Evolutionary conservation across 2,329 filamentous ascomycete genomes (phyloP), one percentile per base, ranked within the genome.

Genomic region (Neurospora sp.): DNA sequence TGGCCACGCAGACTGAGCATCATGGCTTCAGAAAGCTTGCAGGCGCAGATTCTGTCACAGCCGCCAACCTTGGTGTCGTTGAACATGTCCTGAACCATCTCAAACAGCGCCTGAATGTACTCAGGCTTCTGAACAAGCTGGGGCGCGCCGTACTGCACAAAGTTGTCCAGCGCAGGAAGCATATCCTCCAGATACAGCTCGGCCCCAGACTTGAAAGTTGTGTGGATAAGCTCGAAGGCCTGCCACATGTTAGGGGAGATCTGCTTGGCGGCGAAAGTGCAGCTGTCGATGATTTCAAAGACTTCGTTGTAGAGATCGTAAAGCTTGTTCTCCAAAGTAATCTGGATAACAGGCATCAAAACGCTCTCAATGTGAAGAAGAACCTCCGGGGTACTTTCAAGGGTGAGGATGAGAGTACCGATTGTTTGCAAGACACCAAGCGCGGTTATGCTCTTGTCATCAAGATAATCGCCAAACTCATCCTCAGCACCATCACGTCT

Each of bases 251-350:
- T 97, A 10, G 91, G 89, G 1, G 96, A 97, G 75, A 99, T 98
- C 70, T 88, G 88, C 85, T 98, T 99, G 72, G 96, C 95, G 11
- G 96, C 93, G 79, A 98, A 99, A 8, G 96, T 99, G 85, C 96
- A 99, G 85, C 93, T 97, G 80, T 99, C 96, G 75, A 99, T 97
- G 76, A 99, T 99, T 82, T 99, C 96, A 75, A 99, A 99, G 5
- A 98, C 89, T 79, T 99, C 96, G 79, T 98, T 99, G 81, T 97
- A 99, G 28, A 99, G 83, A 80, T 99, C 91, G 78, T 97, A 98
- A 41, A 99, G 89, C 82, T 97, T 98, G 83, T 99, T 97, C 82
- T 98, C 93, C 28, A 99, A 86, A 0, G 96, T 99, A 67, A 98
- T 92, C 73, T 91, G 92, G 77, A 99, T 97, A 57, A 99, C 94